A percentile compares a stretch with the other conserved stretches of the same genome.
These are phyloP conservation scores for Cornus florida DNA, from an alignment of 148 eudicot species.

Conservation along the genomic window DNA sequence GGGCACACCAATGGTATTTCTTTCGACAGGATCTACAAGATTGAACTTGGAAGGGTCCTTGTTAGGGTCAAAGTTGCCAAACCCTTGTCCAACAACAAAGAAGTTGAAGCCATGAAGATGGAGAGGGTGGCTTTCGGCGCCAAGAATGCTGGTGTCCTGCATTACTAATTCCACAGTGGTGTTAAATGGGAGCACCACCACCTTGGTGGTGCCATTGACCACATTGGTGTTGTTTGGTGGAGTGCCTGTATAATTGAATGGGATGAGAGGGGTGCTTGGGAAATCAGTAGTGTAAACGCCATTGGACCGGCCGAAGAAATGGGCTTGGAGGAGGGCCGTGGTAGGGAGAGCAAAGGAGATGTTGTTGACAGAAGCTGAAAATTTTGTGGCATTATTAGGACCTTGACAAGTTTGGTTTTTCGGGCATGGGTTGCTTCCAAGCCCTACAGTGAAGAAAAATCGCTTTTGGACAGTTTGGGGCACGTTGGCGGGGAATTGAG, in stretches of 20 bases:
- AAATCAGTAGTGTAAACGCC: conserved; percentile 33
- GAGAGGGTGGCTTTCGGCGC: conserved; percentile 33
- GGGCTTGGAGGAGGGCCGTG: conserved; percentile 43
- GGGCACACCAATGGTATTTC: conserved; percentile 17
- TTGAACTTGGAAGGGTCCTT: conserved; percentile 16
- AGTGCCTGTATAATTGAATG: conserved; percentile 45
- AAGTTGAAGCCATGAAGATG: conserved; percentile 29
- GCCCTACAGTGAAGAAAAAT: conserved; percentile 50
- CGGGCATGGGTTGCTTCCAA: conserved; percentile 43
- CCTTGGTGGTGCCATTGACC: conserved; percentile 38
- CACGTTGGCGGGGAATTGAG: conserved; percentile 44
- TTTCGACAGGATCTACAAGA: conserved; percentile 9
- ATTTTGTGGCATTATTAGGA: conserved; percentile 42
- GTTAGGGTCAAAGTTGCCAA: conserved; percentile 18
- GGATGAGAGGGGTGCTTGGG: conserved; percentile 27
- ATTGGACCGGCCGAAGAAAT: conserved; percentile 21
- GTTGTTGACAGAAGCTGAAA: conserved; percentile 44
- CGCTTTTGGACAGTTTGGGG: conserved; percentile 36
- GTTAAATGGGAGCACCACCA: conserved; percentile 37
- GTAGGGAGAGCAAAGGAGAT: conserved; percentile 44
- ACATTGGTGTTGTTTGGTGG: conserved; percentile 50
- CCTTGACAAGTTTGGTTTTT: conserved; percentile 49
- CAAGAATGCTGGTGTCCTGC: conserved; percentile 45
- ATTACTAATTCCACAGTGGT: conserved; percentile 40
- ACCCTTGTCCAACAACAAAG: conserved; percentile 22